Conservation (phyloP, 139 green algal species). For the Chlamydomonas asymmetrica region DNA sequence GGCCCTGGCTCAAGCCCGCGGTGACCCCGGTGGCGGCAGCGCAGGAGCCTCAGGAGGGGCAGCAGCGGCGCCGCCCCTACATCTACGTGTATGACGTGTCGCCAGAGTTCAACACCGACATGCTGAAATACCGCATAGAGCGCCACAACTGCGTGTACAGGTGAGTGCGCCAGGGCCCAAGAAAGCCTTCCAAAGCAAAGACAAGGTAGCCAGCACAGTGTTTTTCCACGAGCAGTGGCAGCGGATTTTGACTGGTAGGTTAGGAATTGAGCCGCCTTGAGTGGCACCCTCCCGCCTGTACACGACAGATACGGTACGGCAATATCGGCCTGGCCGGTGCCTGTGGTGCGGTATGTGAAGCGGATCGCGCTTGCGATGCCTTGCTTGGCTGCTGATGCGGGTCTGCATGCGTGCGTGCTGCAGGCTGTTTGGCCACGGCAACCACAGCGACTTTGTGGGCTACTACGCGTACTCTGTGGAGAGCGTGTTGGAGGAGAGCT, state of each 20-base stretch:
- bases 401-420: no score
- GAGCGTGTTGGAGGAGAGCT: constrained; percentile 60
- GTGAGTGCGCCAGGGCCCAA: not conserved
- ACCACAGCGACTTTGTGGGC: constrained; percentile 22
- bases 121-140: constrained; percentile 53
- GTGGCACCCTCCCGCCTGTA: no score
- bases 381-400: no score
- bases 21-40: constrained; percentile 14
- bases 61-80: constrained; percentile 35
- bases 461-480: constrained; percentile 51
- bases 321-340: no score
- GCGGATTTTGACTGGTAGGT: no score
- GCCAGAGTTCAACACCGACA: constrained; percentile 43
- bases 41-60: constrained; percentile 15
- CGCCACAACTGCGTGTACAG: constrained; percentile 14
- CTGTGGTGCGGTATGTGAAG: no score
- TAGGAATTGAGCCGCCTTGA: no score
- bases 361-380: no score
- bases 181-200: no score
- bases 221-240: no score
- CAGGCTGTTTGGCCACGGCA: constrained; percentile 30
- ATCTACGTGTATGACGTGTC: constrained; percentile 63
- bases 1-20: constrained; percentile 17
- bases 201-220: no score
- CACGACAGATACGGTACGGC: no score